A percentile compares a stretch with the other conserved stretches of the same genome.
phyloP scores from a whole-genome alignment of 1,139 yeast genomes.

The Pichia sp. region DNA sequence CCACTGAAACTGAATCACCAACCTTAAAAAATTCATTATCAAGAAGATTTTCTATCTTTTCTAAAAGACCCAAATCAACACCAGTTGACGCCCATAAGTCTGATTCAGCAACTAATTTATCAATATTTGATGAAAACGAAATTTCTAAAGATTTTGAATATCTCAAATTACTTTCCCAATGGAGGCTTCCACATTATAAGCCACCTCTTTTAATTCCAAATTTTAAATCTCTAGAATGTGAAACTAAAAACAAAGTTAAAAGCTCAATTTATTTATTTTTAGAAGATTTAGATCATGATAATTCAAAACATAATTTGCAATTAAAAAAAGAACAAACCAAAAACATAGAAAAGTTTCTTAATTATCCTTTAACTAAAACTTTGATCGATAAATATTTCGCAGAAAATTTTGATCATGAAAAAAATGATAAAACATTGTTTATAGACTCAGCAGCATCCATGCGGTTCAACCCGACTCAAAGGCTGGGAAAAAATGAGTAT shows the following conservation, averaged over 20 bases:
- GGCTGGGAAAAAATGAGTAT: background rate
- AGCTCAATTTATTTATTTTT: conserved; percentile 1
- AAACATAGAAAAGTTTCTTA: conserved; percentile 4
- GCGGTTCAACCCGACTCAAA: background rate
- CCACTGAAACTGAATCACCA: background rate
- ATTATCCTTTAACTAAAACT: conserved; percentile 5
- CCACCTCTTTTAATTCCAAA: background rate
- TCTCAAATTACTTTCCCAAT: background rate
- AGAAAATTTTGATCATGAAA: background rate
- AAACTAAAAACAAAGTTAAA: background rate
- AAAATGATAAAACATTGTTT: background rate
- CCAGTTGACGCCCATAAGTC: background rate
- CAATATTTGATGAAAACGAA: background rate
- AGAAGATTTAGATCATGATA: background rate
- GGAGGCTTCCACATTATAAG: conserved; percentile 1
- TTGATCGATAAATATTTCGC: background rate
- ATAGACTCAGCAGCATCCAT: background rate
- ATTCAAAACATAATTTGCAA: background rate
- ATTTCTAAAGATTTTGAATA: background rate
- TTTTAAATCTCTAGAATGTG: background rate
- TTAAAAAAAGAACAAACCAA: background rate
- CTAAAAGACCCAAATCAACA: conserved; percentile 1
- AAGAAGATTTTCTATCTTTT: conserved; percentile 2
- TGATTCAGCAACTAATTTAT: background rate
- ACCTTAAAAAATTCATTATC: background rate